Conservation (phyloP, 1,139 yeast genomes). For the Blastobotrys raffinosifermentans region DNA sequence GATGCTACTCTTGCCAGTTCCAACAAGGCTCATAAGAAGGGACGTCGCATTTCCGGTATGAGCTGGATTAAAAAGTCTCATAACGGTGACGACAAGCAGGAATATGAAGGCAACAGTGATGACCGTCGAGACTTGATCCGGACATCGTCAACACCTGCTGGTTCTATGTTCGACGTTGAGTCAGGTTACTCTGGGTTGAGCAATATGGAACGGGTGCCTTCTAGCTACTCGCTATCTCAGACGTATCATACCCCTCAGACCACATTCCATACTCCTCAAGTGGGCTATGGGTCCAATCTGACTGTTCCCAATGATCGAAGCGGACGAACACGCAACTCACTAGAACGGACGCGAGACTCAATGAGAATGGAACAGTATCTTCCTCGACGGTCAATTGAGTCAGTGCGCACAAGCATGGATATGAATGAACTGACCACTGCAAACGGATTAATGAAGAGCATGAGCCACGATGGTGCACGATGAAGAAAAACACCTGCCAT, state of each 20-base stretch:
- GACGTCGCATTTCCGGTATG: constrained; percentile 5
- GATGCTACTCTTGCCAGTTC: background rate
- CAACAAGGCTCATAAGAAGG: constrained; percentile 2
- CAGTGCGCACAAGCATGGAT: constrained; percentile 27
- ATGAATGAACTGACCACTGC: constrained; percentile 27
- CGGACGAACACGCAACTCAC: constrained; percentile 6
- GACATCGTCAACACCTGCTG: background rate
- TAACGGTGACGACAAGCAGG: background rate
- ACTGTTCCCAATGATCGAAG: constrained; percentile 8
- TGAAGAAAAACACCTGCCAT: too few relatives aligned
- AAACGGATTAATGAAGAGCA: constrained; percentile 23
- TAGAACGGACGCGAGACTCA: constrained; percentile 18
- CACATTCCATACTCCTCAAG: constrained; percentile 1
- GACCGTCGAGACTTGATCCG: constrained; percentile 5
- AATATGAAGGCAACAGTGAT: background rate
- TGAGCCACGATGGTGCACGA: constrained; percentile 18
- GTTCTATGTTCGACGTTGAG: constrained; percentile 6
- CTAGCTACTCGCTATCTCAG: background rate
- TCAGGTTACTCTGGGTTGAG: constrained; percentile 10
- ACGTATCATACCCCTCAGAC: constrained; percentile 3
- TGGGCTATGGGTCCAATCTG: background rate
- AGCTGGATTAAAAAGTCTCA: constrained; percentile 5
- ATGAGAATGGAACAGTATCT: constrained; percentile 26
- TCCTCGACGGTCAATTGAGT: constrained; percentile 23
- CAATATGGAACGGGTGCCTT: constrained; percentile 2